Base-by-base conservation (phyloP, 202 grass and related monocot genomes). In the Zizania palustris region DNA sequence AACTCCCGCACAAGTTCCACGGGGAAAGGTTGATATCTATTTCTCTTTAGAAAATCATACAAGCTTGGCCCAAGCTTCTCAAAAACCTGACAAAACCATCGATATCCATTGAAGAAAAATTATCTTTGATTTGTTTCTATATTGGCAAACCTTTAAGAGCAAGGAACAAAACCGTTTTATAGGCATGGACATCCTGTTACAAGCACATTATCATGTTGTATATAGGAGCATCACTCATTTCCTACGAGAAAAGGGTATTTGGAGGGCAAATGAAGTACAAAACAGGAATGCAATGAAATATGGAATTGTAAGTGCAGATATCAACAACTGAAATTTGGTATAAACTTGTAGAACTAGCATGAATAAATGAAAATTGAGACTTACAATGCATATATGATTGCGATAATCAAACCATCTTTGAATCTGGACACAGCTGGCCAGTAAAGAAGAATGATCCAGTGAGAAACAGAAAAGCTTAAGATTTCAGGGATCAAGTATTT, bases 61-160 rank as follows among this genome's bases (percentile, higher is more conserved):
- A 97, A 91, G 88, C 93, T 97, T 75, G 93, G 88, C 67, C 93
- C 93, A 93, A 97, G 93, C 93, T 93, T 97, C 93, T 97, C 93
- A 97, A 93, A 97, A 57, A 97, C 93, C 93, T 97, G 93, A 91
- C 82, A 93, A 89, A 82, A 97, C 61, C 81, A 97, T 87, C 69
- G 78, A 93, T 88, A 85, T 86, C 75, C 88, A 93, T 93, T 82
- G 86, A 91, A 93, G 88, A 83, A 91, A 86, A 80, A 82, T 75
- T 58, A 84, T 81, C 84, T 89, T 79, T 76, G 67, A 87, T 69
- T 89, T 91, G 72, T 77, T 50, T 74, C 69, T 60, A 69, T 71
- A 79, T 54, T 21, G 88, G 43, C 65, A 56, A 93, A 86, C 83
- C 82, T 73, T 89, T 60, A 84, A 79, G 80, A 93, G 64, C 33